Evolutionary conservation across 352 stramenopile genomes (phyloP).

Genomic region (Phytophthora meadii): DNA sequence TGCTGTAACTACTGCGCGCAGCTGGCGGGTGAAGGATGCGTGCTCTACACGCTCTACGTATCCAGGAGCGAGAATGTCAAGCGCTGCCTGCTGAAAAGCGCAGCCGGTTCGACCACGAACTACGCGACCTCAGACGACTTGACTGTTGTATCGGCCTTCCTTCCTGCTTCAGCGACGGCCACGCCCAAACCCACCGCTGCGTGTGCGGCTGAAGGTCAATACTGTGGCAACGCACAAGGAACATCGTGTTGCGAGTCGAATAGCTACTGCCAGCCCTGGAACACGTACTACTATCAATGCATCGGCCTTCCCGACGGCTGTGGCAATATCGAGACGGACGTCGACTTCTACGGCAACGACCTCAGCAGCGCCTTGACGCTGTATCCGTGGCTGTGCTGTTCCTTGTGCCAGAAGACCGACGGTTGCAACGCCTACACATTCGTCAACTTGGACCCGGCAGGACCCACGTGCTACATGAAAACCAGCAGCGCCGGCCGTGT

Average conservation of each 20-base stretch:
- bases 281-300: conserved; percentile 66
- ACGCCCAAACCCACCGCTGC: conserved; percentile 18
- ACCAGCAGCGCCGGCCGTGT: conserved; percentile 28
- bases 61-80: conserved; percentile 30
- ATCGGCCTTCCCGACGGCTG: conserved; percentile 43
- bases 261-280: conserved; percentile 60
- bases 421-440: conserved; percentile 58
- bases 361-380: conserved; percentile 38
- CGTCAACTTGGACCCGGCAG: conserved; percentile 42
- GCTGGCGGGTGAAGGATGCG: conserved; percentile 22
- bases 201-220: conserved; percentile 39
- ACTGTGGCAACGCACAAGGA: conserved; percentile 52
- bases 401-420: conserved; percentile 29
- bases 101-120: conserved; percentile 23
- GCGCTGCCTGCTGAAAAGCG: conserved; percentile 33
- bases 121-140: conserved; percentile 30
- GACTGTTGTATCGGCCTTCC: conserved; percentile 31
- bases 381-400: conserved; percentile 46
- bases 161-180: conserved; percentile 12
- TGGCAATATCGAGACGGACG: conserved; percentile 46
- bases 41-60: conserved; percentile 37
- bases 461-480: conserved; percentile 61
- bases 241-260: conserved; percentile 41
- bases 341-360: conserved; percentile 59
- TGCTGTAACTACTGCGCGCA: conserved; percentile 35